Percentiles rank a stretch among this genome's conserved stretches.
Evolutionary conservation across 768 basidiomycete genomes (phyloP).

Genomic region (Mycena capillaripes): DNA sequence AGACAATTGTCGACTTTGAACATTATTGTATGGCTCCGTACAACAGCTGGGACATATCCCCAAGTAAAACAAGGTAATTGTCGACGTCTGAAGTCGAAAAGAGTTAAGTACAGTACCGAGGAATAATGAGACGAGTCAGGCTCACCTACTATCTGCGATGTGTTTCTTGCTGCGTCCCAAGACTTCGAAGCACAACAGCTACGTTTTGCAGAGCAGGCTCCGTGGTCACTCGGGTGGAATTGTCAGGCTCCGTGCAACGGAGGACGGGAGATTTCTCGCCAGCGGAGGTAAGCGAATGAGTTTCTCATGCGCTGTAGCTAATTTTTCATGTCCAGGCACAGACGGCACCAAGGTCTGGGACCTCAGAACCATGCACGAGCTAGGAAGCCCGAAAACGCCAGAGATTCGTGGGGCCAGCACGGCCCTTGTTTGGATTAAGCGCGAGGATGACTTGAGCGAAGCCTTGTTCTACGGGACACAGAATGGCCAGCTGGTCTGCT

Average conservation of each 20-base stretch:
- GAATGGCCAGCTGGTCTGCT: slow-evolving; percentile 36
- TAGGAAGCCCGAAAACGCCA: slow-evolving; percentile 16
- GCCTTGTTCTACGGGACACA: slow-evolving; percentile 36
- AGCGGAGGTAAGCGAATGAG: slow-evolving; percentile 27
- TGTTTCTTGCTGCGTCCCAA: slow-evolving; percentile 20
- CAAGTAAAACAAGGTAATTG: slow-evolving; percentile 13
- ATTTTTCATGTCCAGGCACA: slow-evolving; percentile 12
- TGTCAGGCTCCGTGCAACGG: slow-evolving; percentile 18
- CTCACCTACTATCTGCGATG: slow-evolving; percentile 14
- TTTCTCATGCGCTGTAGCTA: background rate
- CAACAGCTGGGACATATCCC: slow-evolving; percentile 22
- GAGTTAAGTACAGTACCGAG: slow-evolving; percentile 13
- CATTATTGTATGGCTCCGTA: slow-evolving; percentile 18
- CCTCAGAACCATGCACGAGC: slow-evolving; percentile 19
- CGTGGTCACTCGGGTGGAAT: slow-evolving; percentile 33
- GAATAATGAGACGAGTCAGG: slow-evolving; percentile 15
- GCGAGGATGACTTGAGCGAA: slow-evolving; percentile 33
- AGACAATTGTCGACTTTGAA: too few relatives aligned
- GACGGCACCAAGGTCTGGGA: slow-evolving; percentile 35
- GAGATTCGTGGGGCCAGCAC: slow-evolving; percentile 31
- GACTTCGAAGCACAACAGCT: slow-evolving; percentile 20
- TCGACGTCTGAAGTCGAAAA: background rate
- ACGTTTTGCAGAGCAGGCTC: slow-evolving; percentile 21
- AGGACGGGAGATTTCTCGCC: slow-evolving; percentile 32
- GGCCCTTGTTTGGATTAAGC: slow-evolving; percentile 34